Base-by-base conservation (phyloP, 2,329 filamentous ascomycete species). In the Fusarium sp. region DNA sequence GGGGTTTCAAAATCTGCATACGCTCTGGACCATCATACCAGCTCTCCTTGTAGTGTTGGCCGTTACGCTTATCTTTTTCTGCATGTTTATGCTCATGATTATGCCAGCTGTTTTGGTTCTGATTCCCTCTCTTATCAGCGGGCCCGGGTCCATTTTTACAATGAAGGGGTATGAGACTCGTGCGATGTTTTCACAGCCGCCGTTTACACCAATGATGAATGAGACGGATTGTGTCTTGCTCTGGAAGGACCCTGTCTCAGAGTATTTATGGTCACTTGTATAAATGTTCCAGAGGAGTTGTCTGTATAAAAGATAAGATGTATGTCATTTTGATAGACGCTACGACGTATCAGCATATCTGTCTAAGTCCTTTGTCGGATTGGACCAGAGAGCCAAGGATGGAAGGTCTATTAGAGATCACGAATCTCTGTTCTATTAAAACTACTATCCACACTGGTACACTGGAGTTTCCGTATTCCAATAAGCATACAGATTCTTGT, bases 231-330 rank as follows among this genome's bases (percentile, higher is more conserved):
- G 70, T 8, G 7, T 56, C 13, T 39, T 59, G 1, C 45, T 72
- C 1, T 72, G 69, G 70, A 72, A 66, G 28, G 70, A 72, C 10
- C 41, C 65, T 8, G 33, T 51, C 13, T 55, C 59, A 2, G 70
- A 72, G 0, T 54, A 72, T 24, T 6, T 72, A 14, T 72, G 70
- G 70, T 72, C 70, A 5, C 59, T 72, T 2, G 47, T 70, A 10
- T 70, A 47, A 28, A 22, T 41, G 1, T 0, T 24, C n/a, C 6
- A 10, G 15, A 22, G 6, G 30, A 4, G 6, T 26, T 51, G 31
- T 22, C n/a, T 50, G 7, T 20, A 18, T 16, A 20, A 12, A 20
- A 14, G 24, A 28, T 42, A n/a, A 2, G 10, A 18, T 24, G 16
- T 5, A 24, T 24, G 5, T 18, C 5, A 24, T 18, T 8, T 12